Evolutionary conservation across 371 early-diverging fungal species (phyloP).

Genomic region (Syncephalastrum racemosum): DNA sequence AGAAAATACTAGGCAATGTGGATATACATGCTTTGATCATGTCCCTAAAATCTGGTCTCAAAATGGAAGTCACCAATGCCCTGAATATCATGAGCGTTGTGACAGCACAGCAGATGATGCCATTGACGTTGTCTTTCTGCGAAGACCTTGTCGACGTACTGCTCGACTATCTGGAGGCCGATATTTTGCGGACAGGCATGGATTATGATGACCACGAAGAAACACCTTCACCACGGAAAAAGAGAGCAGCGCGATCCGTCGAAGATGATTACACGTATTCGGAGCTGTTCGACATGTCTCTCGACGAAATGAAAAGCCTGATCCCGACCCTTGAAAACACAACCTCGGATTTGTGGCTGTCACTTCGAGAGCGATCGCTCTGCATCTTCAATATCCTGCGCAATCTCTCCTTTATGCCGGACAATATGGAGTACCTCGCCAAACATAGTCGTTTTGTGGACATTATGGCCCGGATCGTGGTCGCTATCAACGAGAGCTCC

Average conservation of each 20-base stretch:
- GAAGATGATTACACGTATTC: constrained; percentile 31
- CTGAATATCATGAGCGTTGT: constrained; percentile 68
- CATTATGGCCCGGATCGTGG: constrained; percentile 25
- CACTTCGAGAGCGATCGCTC: constrained; percentile 44
- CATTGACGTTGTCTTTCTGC: constrained; percentile 41
- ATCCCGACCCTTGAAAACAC: constrained; percentile 42
- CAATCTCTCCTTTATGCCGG: constrained; percentile 64
- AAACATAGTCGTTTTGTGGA: constrained; percentile 53
- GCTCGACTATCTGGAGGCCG: constrained; percentile 49
- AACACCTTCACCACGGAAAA: neutral
- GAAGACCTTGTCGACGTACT: constrained; percentile 56
- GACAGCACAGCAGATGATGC: constrained; percentile 31
- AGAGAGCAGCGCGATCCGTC: neutral
- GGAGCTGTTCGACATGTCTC: constrained; percentile 57
- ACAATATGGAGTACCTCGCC: constrained; percentile 62
- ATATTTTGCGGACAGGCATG: constrained; percentile 33
- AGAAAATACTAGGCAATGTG: constrained; percentile 48
- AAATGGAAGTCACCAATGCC: constrained; percentile 71
- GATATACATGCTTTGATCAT: constrained; percentile 76
- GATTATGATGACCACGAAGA: constrained; percentile 13
- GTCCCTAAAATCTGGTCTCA: constrained; percentile 75
- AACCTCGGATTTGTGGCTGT: constrained; percentile 46
- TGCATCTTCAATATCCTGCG: constrained; percentile 58
- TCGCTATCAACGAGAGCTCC: constrained; percentile 13
- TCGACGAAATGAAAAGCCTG: constrained; percentile 57